Evolutionary conservation across 83 land plant species (phyloP).

Genomic region (Picea abies): DNA sequence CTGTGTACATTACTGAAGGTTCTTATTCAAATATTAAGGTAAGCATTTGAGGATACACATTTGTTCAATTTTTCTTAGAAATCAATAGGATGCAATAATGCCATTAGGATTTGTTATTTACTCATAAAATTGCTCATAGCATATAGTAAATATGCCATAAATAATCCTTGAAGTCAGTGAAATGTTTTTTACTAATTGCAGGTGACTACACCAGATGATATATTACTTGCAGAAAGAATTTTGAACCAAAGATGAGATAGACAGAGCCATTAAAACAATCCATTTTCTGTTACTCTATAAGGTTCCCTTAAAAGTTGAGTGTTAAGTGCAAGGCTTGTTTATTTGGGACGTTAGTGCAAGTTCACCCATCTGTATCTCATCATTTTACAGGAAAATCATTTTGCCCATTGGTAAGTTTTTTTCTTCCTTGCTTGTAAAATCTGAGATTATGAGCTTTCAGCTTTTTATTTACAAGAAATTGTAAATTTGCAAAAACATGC

Average conservation of each 20-base stretch:
- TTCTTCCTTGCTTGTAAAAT: too few species aligned
- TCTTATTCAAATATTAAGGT: constrained; percentile 98
- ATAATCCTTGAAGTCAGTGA: not conserved
- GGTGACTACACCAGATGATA: constrained; percentile 99
- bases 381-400: too few species aligned
- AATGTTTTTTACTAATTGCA: constrained; percentile 27
- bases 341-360: too few species aligned
- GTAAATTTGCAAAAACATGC: too few species aligned
- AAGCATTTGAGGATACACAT: not conserved
- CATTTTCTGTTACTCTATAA: too few species aligned
- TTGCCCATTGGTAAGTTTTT: too few species aligned
- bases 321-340: too few species aligned
- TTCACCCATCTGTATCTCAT: too few species aligned
- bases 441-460: too few species aligned
- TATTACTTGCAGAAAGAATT: constrained; percentile 91
- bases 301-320: too few species aligned
- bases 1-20: constrained; percentile 96
- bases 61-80: not conserved
- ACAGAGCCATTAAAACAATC: too few species aligned
- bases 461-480: too few species aligned
- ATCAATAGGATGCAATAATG: not conserved
- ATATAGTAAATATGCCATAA: not conserved
- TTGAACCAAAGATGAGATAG: constrained; percentile 26
- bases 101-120: not conserved
- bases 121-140: not conserved